phyloP scores from a whole-genome alignment of 176 grass and related monocot genomes.

The Guadua angustifolia region DNA sequence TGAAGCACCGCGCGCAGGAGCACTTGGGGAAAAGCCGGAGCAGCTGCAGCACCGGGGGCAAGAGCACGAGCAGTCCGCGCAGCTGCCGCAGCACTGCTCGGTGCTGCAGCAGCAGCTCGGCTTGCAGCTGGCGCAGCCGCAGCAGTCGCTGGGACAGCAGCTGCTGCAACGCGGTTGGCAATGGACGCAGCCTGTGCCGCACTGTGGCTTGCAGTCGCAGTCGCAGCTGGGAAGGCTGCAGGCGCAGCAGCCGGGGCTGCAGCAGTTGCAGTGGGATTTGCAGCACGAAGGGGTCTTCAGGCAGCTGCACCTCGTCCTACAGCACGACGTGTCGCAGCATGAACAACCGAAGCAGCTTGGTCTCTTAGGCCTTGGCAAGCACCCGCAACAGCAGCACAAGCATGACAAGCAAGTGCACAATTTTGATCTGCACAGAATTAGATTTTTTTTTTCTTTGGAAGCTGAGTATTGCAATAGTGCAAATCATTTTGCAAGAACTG shows the following conservation, averaged over 20 bases:
- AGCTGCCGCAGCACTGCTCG: background rate
- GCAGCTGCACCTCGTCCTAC: slow-evolving; percentile 47
- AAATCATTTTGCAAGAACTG: background rate
- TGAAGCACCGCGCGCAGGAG: slow-evolving; percentile 21
- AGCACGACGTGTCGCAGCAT: slow-evolving; percentile 48
- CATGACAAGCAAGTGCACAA: slow-evolving; percentile 54
- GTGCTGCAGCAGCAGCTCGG: slow-evolving; percentile 26
- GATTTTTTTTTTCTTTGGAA: background rate
- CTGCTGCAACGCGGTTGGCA: slow-evolving; percentile 38
- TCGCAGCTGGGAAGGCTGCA: slow-evolving; percentile 50
- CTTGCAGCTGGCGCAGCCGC: slow-evolving; percentile 18
- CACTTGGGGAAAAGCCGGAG: slow-evolving; percentile 16
- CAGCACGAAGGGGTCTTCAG: slow-evolving; percentile 27
- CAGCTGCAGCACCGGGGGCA: slow-evolving; percentile 4
- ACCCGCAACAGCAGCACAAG: slow-evolving; percentile 64
- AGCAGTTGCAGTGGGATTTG: slow-evolving; percentile 32
- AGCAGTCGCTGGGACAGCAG: slow-evolving; percentile 36
- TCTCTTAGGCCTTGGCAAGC: slow-evolving; percentile 37
- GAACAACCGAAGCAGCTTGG: slow-evolving; percentile 39
- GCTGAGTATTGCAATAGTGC: background rate
- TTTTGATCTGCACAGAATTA: slow-evolving; percentile 55
- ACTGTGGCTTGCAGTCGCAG: slow-evolving; percentile 34
- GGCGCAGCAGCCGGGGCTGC: slow-evolving; percentile 23
- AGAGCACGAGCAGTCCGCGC: slow-evolving; percentile 20
- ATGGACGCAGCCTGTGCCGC: slow-evolving; percentile 7